phyloP scores from a whole-genome alignment of 176 grass and related monocot genomes.

The Zizania latifolia region DNA sequence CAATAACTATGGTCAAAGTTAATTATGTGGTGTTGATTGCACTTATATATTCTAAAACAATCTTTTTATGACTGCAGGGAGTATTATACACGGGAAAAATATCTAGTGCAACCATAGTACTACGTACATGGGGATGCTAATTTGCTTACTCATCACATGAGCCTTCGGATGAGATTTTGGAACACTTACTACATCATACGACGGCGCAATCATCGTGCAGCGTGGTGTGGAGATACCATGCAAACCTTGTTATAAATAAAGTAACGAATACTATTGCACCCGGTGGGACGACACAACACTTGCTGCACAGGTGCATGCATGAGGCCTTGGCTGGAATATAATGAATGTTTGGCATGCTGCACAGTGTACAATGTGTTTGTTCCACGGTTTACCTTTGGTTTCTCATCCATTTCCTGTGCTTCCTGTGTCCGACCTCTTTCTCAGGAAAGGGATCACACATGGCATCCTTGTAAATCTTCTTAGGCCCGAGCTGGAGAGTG shows the following conservation, averaged over 20 bases:
- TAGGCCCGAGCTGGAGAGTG: slow-evolving; percentile 27
- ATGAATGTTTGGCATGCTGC: slow-evolving; percentile 32
- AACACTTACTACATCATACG: neutral
- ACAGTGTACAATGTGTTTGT: slow-evolving; percentile 12
- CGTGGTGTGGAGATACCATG: neutral
- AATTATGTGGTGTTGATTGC: no score
- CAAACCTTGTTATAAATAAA: neutral
- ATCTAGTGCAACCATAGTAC: neutral
- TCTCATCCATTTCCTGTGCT: slow-evolving; percentile 26
- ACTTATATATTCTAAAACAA: no score
- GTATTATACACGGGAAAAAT: neutral
- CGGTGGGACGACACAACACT: neutral
- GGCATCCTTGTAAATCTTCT: slow-evolving; percentile 28
- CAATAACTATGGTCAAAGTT: no score
- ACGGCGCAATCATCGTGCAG: neutral
- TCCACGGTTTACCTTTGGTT: slow-evolving; percentile 26
- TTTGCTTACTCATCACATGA: neutral
- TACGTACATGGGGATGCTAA: neutral
- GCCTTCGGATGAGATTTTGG: neutral
- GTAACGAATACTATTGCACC: neutral
- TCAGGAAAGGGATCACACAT: slow-evolving; percentile 31
- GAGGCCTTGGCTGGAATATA: slow-evolving; percentile 11
- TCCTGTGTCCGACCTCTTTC: slow-evolving; percentile 13
- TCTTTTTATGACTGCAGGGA: no score
- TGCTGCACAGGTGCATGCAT: slow-evolving; percentile 25